Conservation (phyloP, 257 asterid genomes). For the Nicotiana obtusifolia region DNA sequence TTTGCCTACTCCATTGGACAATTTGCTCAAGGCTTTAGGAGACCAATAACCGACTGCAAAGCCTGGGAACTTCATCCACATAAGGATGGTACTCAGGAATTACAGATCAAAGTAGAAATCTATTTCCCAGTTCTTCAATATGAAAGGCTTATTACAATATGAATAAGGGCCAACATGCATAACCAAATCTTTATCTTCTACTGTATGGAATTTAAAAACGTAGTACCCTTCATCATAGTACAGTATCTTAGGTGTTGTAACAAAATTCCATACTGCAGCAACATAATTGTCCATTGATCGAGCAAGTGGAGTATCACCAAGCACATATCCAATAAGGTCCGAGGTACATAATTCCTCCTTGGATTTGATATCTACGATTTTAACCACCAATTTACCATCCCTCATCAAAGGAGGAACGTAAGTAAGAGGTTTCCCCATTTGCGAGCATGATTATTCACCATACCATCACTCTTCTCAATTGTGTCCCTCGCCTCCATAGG, state of each 20-base stretch:
- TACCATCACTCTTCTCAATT: no score
- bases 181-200: neutral
- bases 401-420: no score
- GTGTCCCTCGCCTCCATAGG: no score
- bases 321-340: neutral
- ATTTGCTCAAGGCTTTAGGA: neutral
- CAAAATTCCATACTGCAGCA: neutral
- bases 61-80: neutral
- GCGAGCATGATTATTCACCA: no score
- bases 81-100: neutral
- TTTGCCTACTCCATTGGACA: neutral
- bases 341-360: neutral
- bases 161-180: neutral
- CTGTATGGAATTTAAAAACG: no score
- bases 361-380: no score
- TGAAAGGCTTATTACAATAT: neutral
- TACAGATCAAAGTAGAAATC: neutral
- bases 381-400: no score
- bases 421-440: no score
- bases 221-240: neutral
- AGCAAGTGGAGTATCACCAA: neutral
- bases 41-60: neutral
- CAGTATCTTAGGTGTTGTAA: neutral
- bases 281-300: neutral
- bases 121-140: neutral